Conservation (phyloP, 2,329 filamentous ascomycete genomes). For the Aurifilum marmelostoma region DNA sequence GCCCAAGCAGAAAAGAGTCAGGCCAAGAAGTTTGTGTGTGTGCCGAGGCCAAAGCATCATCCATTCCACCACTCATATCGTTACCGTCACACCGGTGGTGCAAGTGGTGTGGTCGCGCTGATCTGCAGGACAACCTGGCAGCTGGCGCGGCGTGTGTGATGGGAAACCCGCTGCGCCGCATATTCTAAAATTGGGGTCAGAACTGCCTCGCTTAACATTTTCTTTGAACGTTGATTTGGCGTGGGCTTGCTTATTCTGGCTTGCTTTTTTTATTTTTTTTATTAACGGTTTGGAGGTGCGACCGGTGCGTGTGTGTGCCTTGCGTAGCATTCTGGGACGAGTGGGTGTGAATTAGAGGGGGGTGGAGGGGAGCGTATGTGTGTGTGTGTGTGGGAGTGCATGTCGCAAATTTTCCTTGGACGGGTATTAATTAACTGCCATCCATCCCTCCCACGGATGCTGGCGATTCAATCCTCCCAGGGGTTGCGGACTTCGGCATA, state of each 20-base stretch:
- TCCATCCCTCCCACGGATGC: background rate
- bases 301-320: background rate
- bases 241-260: no score
- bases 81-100: background rate
- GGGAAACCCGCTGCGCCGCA: background rate
- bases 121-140: background rate
- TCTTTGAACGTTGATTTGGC: no score
- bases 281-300: no score
- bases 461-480: background rate
- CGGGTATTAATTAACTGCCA: background rate
- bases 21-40: no score
- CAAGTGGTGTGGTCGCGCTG: background rate
- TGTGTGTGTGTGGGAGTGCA: background rate
- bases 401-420: conserved; percentile 2
- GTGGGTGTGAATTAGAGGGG: no score
- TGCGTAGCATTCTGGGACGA: background rate
- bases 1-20: no score
- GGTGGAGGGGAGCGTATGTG: no score
- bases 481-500: background rate
- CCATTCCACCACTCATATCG: background rate
- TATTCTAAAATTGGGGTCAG: background rate
- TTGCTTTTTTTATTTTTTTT: no score
- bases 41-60: background rate
- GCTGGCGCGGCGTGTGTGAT: background rate
- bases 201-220: no score